Evolutionary conservation across 208 protist species (phyloP), one percentile per base, ranked within the genome.

Genomic region (Trypanosoma avium): DNA sequence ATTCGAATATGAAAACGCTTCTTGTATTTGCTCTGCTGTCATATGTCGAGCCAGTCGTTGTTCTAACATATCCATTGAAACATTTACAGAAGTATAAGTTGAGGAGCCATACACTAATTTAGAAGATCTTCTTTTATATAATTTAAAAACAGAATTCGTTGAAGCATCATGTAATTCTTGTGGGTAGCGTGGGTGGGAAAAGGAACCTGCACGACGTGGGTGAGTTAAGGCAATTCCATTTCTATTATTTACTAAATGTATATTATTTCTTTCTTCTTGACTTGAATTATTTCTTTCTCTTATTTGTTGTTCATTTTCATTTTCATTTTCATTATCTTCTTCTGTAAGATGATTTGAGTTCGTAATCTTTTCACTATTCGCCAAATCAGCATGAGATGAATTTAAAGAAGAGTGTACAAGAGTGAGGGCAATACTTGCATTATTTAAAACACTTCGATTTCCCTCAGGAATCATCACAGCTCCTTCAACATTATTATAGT

Each of bases 51-150:
- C 40, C 13, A 40, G 19, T 30, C 19, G 33, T 4, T 60, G 3
- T n/a, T 21, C 4, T 15, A 29, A 12, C 56, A 17, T 10, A 26
- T 48, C 24, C 13, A 35, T 12, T 9, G 56, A 61, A 24, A 3
- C 22, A 33, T 21, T 35, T 12, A 9, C 19, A 12, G 19, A 21
- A 17, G 26, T 62, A n/a, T 63, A 63, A 7, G 29, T 26, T 9
- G 58, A 63, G 13, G 26, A 43, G 27, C 58, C 58, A 24, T 63
- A 54, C 4, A 63, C 58, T 26, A 43, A 30, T 5, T 7, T 8
- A 4, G 26, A 63, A 1, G 58, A 42, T 54, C 58, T 21, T 45
- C 58, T 40, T 22, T 47, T 19, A 26, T 63, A 63, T 4, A 63
- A 30, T 26, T 62, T 48, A 8, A 7, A 10, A 4, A 62, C 10